Conservation (phyloP, 768 basidiomycete species). For the Tulasnella sp. region DNA sequence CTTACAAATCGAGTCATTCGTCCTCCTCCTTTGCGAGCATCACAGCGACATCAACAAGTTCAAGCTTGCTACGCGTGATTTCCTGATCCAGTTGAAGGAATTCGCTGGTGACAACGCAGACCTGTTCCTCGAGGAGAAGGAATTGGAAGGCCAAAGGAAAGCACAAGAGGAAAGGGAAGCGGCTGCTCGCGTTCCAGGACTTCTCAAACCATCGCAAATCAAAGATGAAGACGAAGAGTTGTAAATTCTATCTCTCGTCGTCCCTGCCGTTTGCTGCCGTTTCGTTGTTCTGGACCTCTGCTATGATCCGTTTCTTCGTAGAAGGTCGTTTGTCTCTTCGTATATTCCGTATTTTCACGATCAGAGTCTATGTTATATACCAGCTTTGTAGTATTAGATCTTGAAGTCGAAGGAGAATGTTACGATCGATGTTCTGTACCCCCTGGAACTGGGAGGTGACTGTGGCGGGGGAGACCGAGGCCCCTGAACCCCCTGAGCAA, state of each 20-base stretch:
- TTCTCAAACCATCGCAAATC: conserved; percentile 91
- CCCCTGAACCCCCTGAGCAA: conserved; percentile 8
- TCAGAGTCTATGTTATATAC: neutral
- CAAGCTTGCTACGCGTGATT: conserved; percentile 90
- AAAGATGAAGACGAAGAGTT: conserved; percentile 68
- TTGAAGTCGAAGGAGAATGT: neutral
- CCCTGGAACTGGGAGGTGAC: neutral
- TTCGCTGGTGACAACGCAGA: conserved; percentile 93
- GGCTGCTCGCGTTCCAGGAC: conserved; percentile 91
- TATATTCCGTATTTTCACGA: neutral
- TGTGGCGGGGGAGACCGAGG: neutral
- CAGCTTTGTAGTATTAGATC: neutral
- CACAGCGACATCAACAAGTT: conserved; percentile 33
- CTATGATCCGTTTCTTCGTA: neutral
- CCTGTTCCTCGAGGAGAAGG: conserved; percentile 88
- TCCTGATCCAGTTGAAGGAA: conserved; percentile 95
- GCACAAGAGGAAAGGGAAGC: conserved; percentile 75
- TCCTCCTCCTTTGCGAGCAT: conserved; percentile 29
- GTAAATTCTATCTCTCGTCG: neutral
- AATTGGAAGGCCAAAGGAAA: conserved; percentile 67
- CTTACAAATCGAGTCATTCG: conserved; percentile 29
- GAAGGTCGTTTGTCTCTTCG: neutral
- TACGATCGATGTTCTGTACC: neutral
- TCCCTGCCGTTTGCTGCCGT: neutral
- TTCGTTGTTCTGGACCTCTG: neutral